Conservation (phyloP, 2,329 filamentous ascomycete genomes). For the Cercospora beticola region DNA sequence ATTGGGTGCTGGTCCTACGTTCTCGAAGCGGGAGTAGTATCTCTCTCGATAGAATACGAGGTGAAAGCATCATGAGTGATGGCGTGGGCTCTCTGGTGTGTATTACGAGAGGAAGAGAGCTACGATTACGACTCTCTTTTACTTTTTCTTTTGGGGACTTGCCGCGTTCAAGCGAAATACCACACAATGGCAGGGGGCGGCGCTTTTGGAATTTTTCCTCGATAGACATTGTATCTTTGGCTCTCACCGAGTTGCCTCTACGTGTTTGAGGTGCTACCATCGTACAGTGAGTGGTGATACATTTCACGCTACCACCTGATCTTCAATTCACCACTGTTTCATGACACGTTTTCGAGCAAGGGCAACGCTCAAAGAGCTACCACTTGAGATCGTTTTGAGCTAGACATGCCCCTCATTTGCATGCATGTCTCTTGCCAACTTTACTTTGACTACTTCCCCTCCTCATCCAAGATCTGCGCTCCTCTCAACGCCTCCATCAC, state of each 20-base stretch:
- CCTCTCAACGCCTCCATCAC: constrained; percentile 66
- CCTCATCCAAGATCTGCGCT: constrained; percentile 4
- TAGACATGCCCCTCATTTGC: no score
- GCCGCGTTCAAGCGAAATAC: constrained; percentile 2
- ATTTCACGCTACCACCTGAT: no score
- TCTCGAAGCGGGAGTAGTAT: constrained; percentile 30
- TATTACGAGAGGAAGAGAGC: neutral
- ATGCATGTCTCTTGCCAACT: no score
- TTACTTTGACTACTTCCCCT: no score
- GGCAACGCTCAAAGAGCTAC: no score
- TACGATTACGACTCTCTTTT: neutral
- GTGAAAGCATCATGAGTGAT: neutral
- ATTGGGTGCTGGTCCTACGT: constrained; percentile 34
- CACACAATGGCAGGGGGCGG: neutral
- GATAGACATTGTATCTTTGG: neutral
- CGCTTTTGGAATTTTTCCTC: neutral
- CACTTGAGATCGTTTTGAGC: no score
- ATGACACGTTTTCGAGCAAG: no score
- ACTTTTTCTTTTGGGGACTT: neutral
- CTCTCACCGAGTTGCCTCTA: neutral
- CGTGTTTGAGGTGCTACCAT: neutral
- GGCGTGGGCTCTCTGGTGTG: neutral
- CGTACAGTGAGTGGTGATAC: no score
- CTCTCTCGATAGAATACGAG: neutral
- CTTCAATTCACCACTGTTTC: no score